Percentiles rank a stretch among this genome's conserved stretches.
These are phyloP conservation scores for Quercus ilex DNA, from an alignment of 306 rosid genomes.

Conservation along the genomic window DNA sequence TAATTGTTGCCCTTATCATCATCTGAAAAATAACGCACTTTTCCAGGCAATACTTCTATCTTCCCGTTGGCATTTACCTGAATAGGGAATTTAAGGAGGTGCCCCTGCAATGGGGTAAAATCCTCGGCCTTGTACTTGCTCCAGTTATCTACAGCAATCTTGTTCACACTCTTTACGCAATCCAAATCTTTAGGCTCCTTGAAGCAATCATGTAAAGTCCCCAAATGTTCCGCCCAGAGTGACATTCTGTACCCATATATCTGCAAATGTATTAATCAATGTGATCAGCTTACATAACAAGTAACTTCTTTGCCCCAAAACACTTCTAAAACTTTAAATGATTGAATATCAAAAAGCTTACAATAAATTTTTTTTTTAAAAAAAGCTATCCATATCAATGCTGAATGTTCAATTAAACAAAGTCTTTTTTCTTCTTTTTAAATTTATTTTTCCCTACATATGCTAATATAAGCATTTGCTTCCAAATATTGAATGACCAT, in stretches of 20 bases:
- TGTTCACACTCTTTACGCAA: slow-evolving; percentile 62
- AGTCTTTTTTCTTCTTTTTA: not conserved
- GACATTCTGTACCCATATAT: slow-evolving; percentile 89
- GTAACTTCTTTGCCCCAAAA: not conserved
- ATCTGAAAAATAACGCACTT: slow-evolving; percentile 45
- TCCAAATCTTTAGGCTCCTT: slow-evolving; percentile 51
- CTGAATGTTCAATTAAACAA: not conserved
- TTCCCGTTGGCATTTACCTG: slow-evolving; percentile 35
- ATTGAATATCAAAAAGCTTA: not conserved
- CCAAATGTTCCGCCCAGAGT: slow-evolving; percentile 88
- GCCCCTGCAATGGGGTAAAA: slow-evolving; percentile 62
- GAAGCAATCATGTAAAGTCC: slow-evolving; percentile 44
- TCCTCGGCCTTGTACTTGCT: slow-evolving; percentile 44
- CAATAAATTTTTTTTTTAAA: too few relatives aligned
- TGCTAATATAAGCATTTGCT: not conserved
- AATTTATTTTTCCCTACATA: not conserved
- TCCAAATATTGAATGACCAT: not conserved
- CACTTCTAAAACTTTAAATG: not conserved
- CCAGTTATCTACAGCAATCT: slow-evolving; percentile 72
- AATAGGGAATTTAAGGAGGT: slow-evolving; percentile 51
- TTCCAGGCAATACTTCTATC: slow-evolving; percentile 33
- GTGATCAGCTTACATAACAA: not conserved
- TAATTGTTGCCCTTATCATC: slow-evolving; percentile 22
- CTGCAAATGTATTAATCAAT: slow-evolving; percentile 7
- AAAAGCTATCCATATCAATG: not conserved